Evolutionary conservation across 108 stramenopile species (phyloP), one percentile per base, ranked within the genome.

Genomic region (Skeletonema marinoi): DNA sequence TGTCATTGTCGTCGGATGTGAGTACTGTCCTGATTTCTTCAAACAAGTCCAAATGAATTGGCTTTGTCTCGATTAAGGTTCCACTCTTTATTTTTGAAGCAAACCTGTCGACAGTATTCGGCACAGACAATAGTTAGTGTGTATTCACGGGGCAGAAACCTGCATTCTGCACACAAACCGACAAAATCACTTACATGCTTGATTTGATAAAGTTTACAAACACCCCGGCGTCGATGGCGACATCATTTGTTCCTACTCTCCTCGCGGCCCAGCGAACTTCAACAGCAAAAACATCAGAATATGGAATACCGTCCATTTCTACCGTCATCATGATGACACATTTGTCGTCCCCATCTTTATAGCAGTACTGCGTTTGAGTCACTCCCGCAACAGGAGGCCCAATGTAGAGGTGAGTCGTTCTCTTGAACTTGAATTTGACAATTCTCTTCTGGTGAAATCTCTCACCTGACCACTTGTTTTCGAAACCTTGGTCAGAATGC

Each of bases 251-350:
- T 54, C 73, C 85, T n/a, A 81, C 59, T 32, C 88, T 78, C n/a
- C 78, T 80, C 3, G 92, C 92, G 31, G 86, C 88, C 95, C 95
- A 96, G 16, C 92, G 79, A 71, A 92, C 88, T 60, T 96, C 91
- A 1, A 96, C 92, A 0, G 77, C 82, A 70, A 96, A 96, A 6
- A 71, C 68, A 73, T 96, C 95, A 13, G 90, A 83, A 71, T 92
- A 96, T 2, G 95, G 95, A 51, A 96, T 92, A 0, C 92, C 92
- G 32, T 91, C 88, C 84, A 96, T 91, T 63, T 84, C 85, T 9
- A 89, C 86, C 0, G 87, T 87, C 79, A 90, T 96, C 48, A 76
- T 70, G 32, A 93, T 54, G 12, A 93, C 75, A 65, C 85, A 91
- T 61, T 71, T 82, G 60, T 93, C 88, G 42, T 90, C 82, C 3